Base-by-base conservation (phyloP, 257 asterid genomes). In the Primulina tabacum region DNA sequence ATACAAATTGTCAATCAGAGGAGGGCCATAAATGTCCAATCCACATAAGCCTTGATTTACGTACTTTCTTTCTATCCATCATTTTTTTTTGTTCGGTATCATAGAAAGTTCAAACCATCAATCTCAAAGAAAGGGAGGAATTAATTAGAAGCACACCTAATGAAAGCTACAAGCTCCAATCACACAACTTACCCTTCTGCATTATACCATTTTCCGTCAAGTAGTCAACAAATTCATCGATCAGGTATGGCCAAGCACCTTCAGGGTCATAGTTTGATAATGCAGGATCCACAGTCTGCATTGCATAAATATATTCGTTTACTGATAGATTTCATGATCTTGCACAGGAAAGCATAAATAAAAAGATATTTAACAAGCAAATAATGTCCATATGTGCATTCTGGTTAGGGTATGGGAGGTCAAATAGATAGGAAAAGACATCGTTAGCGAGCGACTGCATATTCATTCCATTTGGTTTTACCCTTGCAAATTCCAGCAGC, bases 201-300 rank as follows among this genome's bases (percentile, higher is more conserved):
- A 86, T 80, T 65, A 91, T 40, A 69, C 85, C 91, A 75, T 85
- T 84, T 75, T 91, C 97, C 24, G 69, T 79, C 81, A 94, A 78
- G 81, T 89, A 91, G 76, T 94, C 99, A 12, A 89, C 99, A 77
- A 94, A 91, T 81, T 94, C 99, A 69, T 94, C 99, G 55, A 91
- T 91, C 75, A 94, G 93, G 76, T 94, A 94, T 4, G 99, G 99
- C 99, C 99, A 94, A 37, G 99, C 99, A 67, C 99, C 97, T 29
- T 91, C 96, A 14, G 97, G 90, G 67, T 94, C 99, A 74, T 94
- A 91, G 83, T 89, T 94, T 55, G 99, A 81, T 60, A 94, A 76
- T 29, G 86, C 78, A 63, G 96, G 95, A 76, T 91, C 97, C 68
- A 91, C 94, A 20, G 78, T 82, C 99, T 94, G 99, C 84, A 77